Evolutionary conservation across 345 rosid genomes (phyloP), one percentile per base, ranked within the genome.

Genomic region (Noccaea caerulescens): DNA sequence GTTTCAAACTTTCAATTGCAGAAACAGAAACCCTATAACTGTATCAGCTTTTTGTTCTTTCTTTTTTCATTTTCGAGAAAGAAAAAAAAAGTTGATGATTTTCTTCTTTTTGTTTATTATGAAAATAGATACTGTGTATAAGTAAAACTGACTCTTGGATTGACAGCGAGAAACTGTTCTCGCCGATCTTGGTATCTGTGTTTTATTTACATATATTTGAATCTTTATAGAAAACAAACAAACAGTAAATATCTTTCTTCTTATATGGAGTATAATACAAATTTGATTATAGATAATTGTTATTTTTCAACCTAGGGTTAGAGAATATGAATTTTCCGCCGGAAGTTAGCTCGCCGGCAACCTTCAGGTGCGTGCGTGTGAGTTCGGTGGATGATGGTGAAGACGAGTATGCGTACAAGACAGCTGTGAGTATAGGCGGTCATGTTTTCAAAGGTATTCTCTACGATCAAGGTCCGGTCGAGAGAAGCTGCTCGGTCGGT

Each of bases 381-480:
- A 84, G 87, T 68, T 49, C 85, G 33, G 34, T 86, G 10, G 96
- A 88, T 3, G 98, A 93, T 12, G 72, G 44, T n/a, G 92, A 87
- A n/a, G 92, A 93, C 3, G 88, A 88, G 68, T 86, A 60, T 12
- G 98, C 98, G 7, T 93, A 93, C 75, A 90, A 87, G 76, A 83
- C 98, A 52, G 84, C 93, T 18, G 90, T 93, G 12, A 87, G 82
- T 81, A 90, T 93, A 10, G 85, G 92, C 8, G 97, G 98, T 10
- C 97, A 88, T 70, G 46, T 93, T 5, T 93, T 90, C 83, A 93
- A 87, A 71, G 98, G 96, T 51, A 80, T 90, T 79, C 92, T 90
- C 44, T 90, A 93, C 72, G 93, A 93, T 77, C 96, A 86, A 56
- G 98, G 98, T 27, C 81, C 85, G 7, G 58, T 43, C 41, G 66